Evolutionary conservation across 106 monocot species (phyloP).

Genomic region (Allium sativum): DNA sequence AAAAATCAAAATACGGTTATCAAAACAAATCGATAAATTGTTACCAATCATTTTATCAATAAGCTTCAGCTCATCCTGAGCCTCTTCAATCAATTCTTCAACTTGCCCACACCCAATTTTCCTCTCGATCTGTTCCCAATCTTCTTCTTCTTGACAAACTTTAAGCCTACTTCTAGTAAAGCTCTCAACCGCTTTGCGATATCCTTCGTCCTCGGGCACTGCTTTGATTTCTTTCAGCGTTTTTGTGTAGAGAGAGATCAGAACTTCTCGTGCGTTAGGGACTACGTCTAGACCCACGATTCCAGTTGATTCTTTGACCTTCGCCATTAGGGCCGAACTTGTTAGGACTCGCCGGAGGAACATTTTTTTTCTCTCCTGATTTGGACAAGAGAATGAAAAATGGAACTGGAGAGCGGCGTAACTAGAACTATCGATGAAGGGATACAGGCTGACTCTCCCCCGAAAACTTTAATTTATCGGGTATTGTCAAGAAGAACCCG

Average conservation of each 20-base stretch:
- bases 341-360: conserved; percentile 65
- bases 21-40: not conserved
- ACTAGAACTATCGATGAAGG: too few relatives aligned
- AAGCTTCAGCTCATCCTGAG: conserved; percentile 83
- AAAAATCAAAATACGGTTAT: not conserved
- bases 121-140: conserved; percentile 87
- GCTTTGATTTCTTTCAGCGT: conserved; percentile 82
- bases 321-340: conserved; percentile 44
- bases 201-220: conserved; percentile 74
- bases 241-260: conserved; percentile 59
- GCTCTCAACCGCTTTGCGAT: conserved; percentile 88
- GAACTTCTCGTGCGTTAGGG: conserved; percentile 82
- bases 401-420: too few relatives aligned
- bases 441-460: too few relatives aligned
- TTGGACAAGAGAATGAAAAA: too few relatives aligned
- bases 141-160: conserved; percentile 78
- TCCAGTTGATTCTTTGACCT: conserved; percentile 85
- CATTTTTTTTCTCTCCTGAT: conserved; percentile 31
- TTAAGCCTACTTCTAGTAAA: conserved; percentile 70
- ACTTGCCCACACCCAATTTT: conserved; percentile 82
- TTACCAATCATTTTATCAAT: conserved; percentile 82
- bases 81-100: conserved; percentile 98
- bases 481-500: too few relatives aligned
- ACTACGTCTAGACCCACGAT: conserved; percentile 89
- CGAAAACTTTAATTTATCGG: too few relatives aligned